A percentile compares a stretch with the other conserved stretches of the same genome.
phyloP scores from a whole-genome alignment of 805 yeast genomes.

The Peterozyma toletana region DNA sequence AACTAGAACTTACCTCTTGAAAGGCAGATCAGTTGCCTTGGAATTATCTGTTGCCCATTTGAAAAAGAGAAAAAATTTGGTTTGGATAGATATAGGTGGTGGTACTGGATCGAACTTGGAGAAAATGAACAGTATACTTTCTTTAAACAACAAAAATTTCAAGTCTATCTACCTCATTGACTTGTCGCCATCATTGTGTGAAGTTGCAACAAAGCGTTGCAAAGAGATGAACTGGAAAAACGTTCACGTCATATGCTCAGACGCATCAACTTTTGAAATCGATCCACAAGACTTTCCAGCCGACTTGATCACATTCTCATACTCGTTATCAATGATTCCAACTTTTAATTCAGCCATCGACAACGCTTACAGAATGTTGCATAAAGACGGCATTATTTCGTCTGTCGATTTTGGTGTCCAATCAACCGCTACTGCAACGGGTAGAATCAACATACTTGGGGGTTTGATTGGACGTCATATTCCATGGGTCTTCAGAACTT shows the following conservation, averaged over 20 bases:
- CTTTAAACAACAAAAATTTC: conserved; percentile 38
- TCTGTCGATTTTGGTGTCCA: conserved; percentile 81
- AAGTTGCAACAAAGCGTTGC: conserved; percentile 59
- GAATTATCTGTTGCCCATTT: conserved; percentile 54
- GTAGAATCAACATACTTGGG: conserved; percentile 69
- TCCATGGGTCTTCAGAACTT: conserved; percentile 71
- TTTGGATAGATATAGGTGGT: conserved; percentile 81
- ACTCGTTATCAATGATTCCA: conserved; percentile 82
- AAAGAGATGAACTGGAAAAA: conserved; percentile 40
- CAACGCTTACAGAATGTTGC: conserved; percentile 46
- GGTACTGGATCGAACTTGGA: conserved; percentile 84
- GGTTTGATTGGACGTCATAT: conserved; percentile 65
- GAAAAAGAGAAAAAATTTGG: conserved; percentile 32
- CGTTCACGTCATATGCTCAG: conserved; percentile 65
- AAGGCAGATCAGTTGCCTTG: conserved; percentile 65
- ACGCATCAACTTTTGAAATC: conserved; percentile 64
- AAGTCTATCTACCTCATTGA: conserved; percentile 68
- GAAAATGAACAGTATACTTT: conserved; percentile 53
- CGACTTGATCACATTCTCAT: conserved; percentile 73
- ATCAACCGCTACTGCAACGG: conserved; percentile 52
- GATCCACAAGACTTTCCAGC: conserved; percentile 35
- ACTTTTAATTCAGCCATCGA: conserved; percentile 74
- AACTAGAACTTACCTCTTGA: conserved; percentile 57
- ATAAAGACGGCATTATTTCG: conserved; percentile 55
- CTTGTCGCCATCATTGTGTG: conserved; percentile 70